phyloP scores from a whole-genome alignment of 2,329 filamentous ascomycete species.

The Coniochaeta ligniaria region DNA sequence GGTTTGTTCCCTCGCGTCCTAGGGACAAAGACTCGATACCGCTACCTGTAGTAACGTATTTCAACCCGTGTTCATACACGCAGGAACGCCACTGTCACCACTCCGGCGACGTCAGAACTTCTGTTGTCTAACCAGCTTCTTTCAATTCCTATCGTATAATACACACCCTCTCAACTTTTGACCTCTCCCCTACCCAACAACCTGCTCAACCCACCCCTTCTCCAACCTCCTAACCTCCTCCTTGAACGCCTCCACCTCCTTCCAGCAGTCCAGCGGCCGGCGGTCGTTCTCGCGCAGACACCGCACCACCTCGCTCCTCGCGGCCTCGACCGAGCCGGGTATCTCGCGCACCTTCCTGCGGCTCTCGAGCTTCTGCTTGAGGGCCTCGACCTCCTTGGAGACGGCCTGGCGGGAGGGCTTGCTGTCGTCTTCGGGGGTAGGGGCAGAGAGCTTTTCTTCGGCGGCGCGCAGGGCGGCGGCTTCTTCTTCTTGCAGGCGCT shows the following conservation, averaged over 20 bases:
- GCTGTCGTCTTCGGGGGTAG: slow-evolving; percentile 22
- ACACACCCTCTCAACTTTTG: slow-evolving; percentile 22
- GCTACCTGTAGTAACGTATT: too few species aligned
- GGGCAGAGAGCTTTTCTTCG: slow-evolving; percentile 52
- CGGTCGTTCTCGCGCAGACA: slow-evolving; percentile 82
- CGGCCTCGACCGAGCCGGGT: slow-evolving; percentile 65
- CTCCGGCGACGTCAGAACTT: neutral
- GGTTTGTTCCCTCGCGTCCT: too few species aligned
- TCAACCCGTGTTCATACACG: too few species aligned
- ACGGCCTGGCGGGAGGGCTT: slow-evolving; percentile 37
- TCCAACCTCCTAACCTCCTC: slow-evolving; percentile 80
- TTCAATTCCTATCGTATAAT: slow-evolving; percentile 17
- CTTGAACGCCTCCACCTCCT: slow-evolving; percentile 88
- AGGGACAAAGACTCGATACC: too few species aligned
- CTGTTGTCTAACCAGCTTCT: neutral
- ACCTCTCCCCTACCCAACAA: slow-evolving; percentile 35
- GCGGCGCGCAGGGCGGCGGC: slow-evolving; percentile 61
- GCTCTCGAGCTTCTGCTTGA: slow-evolving; percentile 52
- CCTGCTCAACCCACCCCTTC: slow-evolving; percentile 79
- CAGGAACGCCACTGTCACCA: neutral
- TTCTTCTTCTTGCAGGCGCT: slow-evolving; percentile 67
- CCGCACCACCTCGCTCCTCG: slow-evolving; percentile 67
- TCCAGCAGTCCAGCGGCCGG: slow-evolving; percentile 85
- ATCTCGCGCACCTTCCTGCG: slow-evolving; percentile 60
- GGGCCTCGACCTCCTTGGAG: slow-evolving; percentile 50